Evolutionary conservation across 2,329 filamentous ascomycete species (phyloP).

Genomic region (Aspergillus ibericus): DNA sequence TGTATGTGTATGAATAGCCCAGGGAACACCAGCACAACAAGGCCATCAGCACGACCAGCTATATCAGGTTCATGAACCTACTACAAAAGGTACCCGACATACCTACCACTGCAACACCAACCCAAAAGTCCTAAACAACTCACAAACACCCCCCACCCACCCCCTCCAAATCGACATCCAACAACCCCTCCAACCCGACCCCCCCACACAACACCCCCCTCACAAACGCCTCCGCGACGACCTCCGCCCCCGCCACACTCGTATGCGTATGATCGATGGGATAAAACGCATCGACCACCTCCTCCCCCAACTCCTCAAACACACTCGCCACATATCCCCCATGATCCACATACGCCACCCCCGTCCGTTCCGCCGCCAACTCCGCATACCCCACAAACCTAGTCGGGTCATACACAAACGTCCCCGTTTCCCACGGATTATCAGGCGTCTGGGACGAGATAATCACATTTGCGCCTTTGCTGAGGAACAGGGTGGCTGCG

Average conservation of each 20-base stretch:
- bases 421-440: slow-evolving; percentile 62
- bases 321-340: slow-evolving; percentile 58
- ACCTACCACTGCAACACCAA: no score
- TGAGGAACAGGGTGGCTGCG: slow-evolving; percentile 55
- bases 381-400: slow-evolving; percentile 60
- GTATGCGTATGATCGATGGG: slow-evolving; percentile 66
- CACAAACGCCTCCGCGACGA: slow-evolving; percentile 59
- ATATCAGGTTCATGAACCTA: no score
- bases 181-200: slow-evolving; percentile 41
- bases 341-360: slow-evolving; percentile 61
- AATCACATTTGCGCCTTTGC: slow-evolving; percentile 62
- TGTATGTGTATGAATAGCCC: no score
- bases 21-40: no score
- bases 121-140: slow-evolving; percentile 24
- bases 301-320: slow-evolving; percentile 52
- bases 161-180: slow-evolving; percentile 33
- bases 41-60: no score
- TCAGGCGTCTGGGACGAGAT: slow-evolving; percentile 62
- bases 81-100: no score
- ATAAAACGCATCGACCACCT: slow-evolving; percentile 55
- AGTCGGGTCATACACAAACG: slow-evolving; percentile 48
- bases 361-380: slow-evolving; percentile 45
- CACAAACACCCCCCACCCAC: slow-evolving; percentile 13
- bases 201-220: slow-evolving; percentile 56
- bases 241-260: slow-evolving; percentile 55